Evolutionary conservation across 768 basidiomycete genomes (phyloP).

Genomic region (Ephemerocybe angulata): DNA sequence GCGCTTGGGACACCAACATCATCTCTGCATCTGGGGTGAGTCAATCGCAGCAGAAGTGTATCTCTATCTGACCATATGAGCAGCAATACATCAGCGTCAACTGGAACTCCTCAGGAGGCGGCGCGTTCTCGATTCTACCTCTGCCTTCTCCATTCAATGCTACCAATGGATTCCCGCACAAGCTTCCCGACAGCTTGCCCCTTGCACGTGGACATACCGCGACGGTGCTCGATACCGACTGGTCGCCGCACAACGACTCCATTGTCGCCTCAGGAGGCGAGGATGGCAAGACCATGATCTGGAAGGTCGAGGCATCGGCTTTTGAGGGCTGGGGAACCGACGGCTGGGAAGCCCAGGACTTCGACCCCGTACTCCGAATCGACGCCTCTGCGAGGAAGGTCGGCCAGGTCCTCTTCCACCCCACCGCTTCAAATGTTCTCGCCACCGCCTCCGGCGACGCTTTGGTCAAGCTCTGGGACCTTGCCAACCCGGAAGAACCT

Average conservation of each 20-base stretch:
- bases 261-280: conserved; percentile 91
- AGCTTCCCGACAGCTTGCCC: conserved; percentile 89
- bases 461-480: conserved; percentile 87
- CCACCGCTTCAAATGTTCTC: conserved; percentile 82
- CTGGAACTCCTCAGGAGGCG: conserved; percentile 91
- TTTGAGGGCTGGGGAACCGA: conserved; percentile 89
- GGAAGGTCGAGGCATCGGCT: conserved; percentile 64
- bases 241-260: conserved; percentile 91
- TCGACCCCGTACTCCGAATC: conserved; percentile 81
- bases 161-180: conserved; percentile 57
- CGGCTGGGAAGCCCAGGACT: conserved; percentile 75
- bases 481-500: conserved; percentile 67
- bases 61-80: conserved; percentile 8
- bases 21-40: conserved; percentile 79
- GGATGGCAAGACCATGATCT: conserved; percentile 90
- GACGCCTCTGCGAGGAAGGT: conserved; percentile 83
- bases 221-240: conserved; percentile 90
- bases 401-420: conserved; percentile 93
- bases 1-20: conserved; percentile 96
- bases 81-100: conserved; percentile 88
- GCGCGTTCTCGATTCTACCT: conserved; percentile 93
- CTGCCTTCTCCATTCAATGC: conserved; percentile 67
- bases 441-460: conserved; percentile 82
- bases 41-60: conserved; percentile 12
- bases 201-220: conserved; percentile 85